Conservation (phyloP, 2,329 filamentous ascomycete species). For the Neopestalotiopsis rosae region DNA sequence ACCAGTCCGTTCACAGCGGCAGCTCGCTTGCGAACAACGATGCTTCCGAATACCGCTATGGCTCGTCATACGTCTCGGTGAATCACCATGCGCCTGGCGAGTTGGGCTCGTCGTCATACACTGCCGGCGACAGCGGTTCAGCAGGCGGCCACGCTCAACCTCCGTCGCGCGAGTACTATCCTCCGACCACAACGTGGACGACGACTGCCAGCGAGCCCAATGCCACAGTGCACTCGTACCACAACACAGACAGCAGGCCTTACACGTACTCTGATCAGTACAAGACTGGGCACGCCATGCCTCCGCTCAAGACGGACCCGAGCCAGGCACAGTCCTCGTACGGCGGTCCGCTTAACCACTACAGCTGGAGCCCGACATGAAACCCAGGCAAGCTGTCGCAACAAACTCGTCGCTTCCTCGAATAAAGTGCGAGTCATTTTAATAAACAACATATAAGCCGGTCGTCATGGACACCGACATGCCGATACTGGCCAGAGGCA, state of each 20-base stretch:
- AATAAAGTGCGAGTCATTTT: background rate
- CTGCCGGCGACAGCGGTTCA: constrained; percentile 26
- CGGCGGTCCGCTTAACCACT: constrained; percentile 58
- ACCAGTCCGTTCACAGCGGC: constrained; percentile 58
- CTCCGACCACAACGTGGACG: constrained; percentile 57
- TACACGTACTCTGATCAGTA: constrained; percentile 58
- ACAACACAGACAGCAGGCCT: constrained; percentile 46
- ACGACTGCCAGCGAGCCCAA: constrained; percentile 53
- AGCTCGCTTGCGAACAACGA: constrained; percentile 56
- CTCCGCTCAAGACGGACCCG: constrained; percentile 40
- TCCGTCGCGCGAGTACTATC: constrained; percentile 49
- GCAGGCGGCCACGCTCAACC: constrained; percentile 21
- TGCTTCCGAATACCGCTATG: constrained; percentile 62
- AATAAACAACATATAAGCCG: background rate
- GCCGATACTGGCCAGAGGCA: constrained; percentile 1
- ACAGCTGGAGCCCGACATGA: constrained; percentile 61
- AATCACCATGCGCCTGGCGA: constrained; percentile 37
- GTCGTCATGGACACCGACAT: background rate
- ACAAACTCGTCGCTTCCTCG: background rate
- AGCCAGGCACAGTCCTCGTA: constrained; percentile 48
- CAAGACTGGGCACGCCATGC: constrained; percentile 43
- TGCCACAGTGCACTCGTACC: constrained; percentile 49
- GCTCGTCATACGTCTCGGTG: constrained; percentile 46
- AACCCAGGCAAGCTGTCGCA: background rate
- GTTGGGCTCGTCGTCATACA: constrained; percentile 41